A percentile compares a stretch with the other conserved stretches of the same genome.
phyloP scores from a whole-genome alignment of 768 basidiomycete genomes.

The Pulveroboletus sp. region DNA sequence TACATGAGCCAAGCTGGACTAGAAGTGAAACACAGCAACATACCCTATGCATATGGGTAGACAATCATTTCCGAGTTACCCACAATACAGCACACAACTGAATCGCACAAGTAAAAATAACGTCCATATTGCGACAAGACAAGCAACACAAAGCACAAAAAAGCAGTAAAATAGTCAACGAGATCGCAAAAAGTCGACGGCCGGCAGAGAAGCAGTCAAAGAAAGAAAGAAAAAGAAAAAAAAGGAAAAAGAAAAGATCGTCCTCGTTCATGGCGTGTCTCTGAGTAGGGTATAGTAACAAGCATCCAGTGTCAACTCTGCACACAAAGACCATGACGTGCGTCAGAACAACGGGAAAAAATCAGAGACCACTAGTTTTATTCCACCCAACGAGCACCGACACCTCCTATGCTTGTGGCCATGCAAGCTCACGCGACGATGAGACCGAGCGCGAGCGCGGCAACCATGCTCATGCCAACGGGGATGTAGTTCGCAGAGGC shows the following conservation, averaged over 20 bases:
- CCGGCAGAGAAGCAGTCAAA: not conserved
- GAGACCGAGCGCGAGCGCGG: constrained; percentile 24
- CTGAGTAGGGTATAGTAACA: constrained; percentile 15
- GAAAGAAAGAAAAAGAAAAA: not conserved
- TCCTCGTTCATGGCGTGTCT: constrained; percentile 3
- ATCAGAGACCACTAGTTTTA: not conserved
- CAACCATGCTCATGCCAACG: constrained; percentile 27
- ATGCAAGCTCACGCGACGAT: constrained; percentile 19
- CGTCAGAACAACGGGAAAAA: not conserved
- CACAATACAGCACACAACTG: too few species aligned
- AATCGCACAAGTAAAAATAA: not conserved
- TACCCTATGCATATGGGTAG: too few species aligned
- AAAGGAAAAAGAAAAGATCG: not conserved
- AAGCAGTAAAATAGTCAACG: not conserved
- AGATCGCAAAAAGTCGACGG: not conserved
- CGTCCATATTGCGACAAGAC: constrained; percentile 1
- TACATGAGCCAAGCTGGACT: too few species aligned
- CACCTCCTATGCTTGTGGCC: constrained; percentile 4
- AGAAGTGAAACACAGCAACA: too few species aligned
- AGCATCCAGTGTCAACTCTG: constrained; percentile 1
- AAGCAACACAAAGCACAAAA: not conserved
- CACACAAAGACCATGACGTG: constrained; percentile 1
- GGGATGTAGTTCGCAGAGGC: constrained; percentile 21
- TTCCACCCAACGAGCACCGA: not conserved
- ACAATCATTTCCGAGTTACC: too few species aligned